A percentile compares a stretch with the other conserved stretches of the same genome.
Conservation (phyloP, 83 land plant species). For the Diphasiastrum complanatum region DNA sequence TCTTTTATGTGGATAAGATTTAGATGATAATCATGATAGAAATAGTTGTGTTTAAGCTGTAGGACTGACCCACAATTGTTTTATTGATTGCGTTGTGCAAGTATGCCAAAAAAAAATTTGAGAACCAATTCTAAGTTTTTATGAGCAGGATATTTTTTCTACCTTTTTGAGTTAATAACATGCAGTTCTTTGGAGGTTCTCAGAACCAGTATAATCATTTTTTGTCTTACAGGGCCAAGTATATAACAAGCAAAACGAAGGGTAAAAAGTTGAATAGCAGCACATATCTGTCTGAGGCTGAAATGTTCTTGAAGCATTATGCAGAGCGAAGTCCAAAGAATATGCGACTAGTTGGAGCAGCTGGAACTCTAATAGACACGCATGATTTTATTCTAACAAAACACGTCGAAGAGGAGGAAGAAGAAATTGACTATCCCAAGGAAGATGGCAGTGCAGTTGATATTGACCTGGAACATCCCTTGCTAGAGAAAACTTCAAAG, state of each 20-base stretch:
- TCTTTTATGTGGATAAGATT: too few relatives aligned
- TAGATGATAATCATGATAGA: too few relatives aligned
- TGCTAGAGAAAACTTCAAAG: constrained; percentile 39
- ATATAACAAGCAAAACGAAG: constrained; percentile 56
- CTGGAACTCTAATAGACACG: constrained; percentile 61
- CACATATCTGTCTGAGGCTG: constrained; percentile 78
- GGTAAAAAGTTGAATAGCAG: constrained; percentile 47
- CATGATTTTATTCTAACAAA: constrained; percentile 61
- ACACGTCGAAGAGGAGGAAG: constrained; percentile 41
- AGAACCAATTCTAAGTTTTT: too few relatives aligned
- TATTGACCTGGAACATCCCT: constrained; percentile 30
- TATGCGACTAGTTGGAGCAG: constrained; percentile 71
- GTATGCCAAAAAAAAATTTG: too few relatives aligned
- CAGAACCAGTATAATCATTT: too few relatives aligned
- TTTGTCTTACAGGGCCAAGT: constrained; percentile 66
- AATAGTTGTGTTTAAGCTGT: too few relatives aligned
- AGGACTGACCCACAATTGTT: too few relatives aligned
- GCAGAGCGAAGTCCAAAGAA: constrained; percentile 75
- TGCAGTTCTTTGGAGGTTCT: not conserved
- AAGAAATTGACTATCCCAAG: constrained; percentile 48
- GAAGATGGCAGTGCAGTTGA: constrained; percentile 23
- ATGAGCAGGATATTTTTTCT: constrained; percentile 2
- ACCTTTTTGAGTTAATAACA: not conserved
- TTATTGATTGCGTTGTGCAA: too few relatives aligned
- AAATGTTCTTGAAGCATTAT: constrained; percentile 81